These are phyloP conservation scores for Beauveria rudraprayagi DNA, from an alignment of 2,329 filamentous ascomycete species.

Conservation along the genomic window DNA sequence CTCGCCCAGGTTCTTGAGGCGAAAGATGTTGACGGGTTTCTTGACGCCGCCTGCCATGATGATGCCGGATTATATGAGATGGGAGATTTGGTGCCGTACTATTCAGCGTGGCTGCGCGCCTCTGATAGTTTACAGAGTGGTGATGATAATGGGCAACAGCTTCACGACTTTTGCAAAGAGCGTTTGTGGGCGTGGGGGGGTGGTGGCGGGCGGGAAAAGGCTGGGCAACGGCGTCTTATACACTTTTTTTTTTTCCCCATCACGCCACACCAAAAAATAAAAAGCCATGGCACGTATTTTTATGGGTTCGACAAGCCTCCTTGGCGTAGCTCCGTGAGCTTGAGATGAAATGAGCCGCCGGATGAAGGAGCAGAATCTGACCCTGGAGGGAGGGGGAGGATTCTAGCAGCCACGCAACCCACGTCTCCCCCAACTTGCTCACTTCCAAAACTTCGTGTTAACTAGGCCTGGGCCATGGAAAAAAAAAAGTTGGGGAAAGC, in stretches of 20 bases:
- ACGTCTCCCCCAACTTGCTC: background rate
- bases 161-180: background rate
- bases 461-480: background rate
- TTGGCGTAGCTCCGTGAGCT: background rate
- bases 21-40: conserved; percentile 56
- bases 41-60: conserved; percentile 44
- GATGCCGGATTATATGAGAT: background rate
- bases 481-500: conserved; percentile 7
- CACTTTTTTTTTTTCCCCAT: background rate
- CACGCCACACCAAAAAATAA: background rate
- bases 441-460: background rate
- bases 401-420: background rate
- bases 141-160: background rate
- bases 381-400: background rate
- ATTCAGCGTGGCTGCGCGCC: background rate
- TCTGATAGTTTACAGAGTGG: background rate
- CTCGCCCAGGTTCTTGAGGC: conserved; percentile 53
- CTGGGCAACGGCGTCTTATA: background rate
- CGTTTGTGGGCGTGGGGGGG: background rate
- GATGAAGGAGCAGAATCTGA: background rate
- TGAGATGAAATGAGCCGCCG: background rate
- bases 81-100: too few relatives aligned
- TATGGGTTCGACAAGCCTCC: background rate
- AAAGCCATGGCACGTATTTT: background rate
- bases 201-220: background rate